Base-by-base conservation (phyloP, 1,139 yeast genomes). In the Tardiomyces digboiensis region DNA sequence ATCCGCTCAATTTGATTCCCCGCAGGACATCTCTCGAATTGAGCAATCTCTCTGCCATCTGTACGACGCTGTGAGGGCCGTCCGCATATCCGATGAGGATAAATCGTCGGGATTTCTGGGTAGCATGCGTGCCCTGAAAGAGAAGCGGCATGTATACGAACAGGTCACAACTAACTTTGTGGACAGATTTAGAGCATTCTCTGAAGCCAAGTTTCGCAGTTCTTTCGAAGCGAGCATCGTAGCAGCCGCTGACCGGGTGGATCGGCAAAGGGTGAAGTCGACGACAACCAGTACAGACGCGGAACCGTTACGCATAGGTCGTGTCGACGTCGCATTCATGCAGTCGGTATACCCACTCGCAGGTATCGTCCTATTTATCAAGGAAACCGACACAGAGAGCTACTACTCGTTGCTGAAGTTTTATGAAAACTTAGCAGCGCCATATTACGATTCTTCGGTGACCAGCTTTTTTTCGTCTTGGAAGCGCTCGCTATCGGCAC, bases 71-170 rank as follows among this genome's bases (percentile, higher is more conserved):
- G 49, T 68, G 58, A 46, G 72, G 66, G 49, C 60, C 49, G 45
- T 57, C 14, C 44, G 59, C 26, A 38, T 49, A 6, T 62, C 60
- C 19, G 62, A 61, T 16, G 62, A 65, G 19, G 64, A 60, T 19
- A 56, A 60, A 10, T 56, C 55, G 8, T 64, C 61, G 19, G 74
- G 68, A 39, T 75, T 76, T 48, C 61, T 84, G 49, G 80, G 85
- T 40, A 70, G 76, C 13, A 82, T 87, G 87, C 71, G 71, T 49
- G 95, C 95, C 0, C 67, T 87, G 48, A 74, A 72, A 50, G 91
- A 85, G 56, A 81, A 83, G 57, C 74, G 79, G 45, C 67, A 70
- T 14, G 71, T 70, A 12, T 86, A 82, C 55, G 85, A 82, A 52
- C 61, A 66, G 26, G 80, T 80, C 0, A 73, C 83, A 1, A 55